Conservation (phyloP, 1,284 basidiomycete genomes). For the Malassezia caprae region DNA sequence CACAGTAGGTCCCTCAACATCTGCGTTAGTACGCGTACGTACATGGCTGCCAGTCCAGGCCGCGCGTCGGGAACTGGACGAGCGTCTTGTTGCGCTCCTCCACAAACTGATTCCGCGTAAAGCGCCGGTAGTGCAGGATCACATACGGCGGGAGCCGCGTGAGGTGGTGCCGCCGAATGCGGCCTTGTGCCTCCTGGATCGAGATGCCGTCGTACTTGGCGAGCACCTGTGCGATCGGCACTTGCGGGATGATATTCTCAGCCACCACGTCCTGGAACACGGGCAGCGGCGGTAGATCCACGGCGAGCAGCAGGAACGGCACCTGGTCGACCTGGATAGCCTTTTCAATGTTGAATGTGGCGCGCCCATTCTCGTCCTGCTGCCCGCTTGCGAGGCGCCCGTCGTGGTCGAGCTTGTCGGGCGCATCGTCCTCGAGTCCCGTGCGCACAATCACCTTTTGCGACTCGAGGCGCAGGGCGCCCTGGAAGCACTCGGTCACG, state of each 20-base stretch:
- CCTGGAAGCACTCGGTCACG: slow-evolving; percentile 87
- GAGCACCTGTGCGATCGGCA: slow-evolving; percentile 78
- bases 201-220: slow-evolving; percentile 78
- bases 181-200: slow-evolving; percentile 29
- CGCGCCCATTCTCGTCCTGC: slow-evolving; percentile 27
- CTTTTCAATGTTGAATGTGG: slow-evolving; percentile 32
- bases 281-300: slow-evolving; percentile 90
- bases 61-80: slow-evolving; percentile 87
- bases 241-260: slow-evolving; percentile 98
- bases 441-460: slow-evolving; percentile 66
- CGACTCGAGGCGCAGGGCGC: slow-evolving; percentile 79
- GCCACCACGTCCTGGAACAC: slow-evolving; percentile 84
- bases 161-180: slow-evolving; percentile 67
- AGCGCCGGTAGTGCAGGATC: slow-evolving; percentile 89
- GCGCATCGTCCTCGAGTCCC: slow-evolving; percentile 22
- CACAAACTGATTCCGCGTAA: slow-evolving; percentile 94
- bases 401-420: slow-evolving; percentile 25
- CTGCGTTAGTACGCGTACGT: slow-evolving; percentile 57
- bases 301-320: slow-evolving; percentile 86
- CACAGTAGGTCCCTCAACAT: slow-evolving; percentile 49
- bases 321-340: slow-evolving; percentile 67
- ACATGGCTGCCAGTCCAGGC: slow-evolving; percentile 63
- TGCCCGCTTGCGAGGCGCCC: slow-evolving; percentile 31
- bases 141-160: slow-evolving; percentile 79
- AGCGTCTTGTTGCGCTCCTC: slow-evolving; percentile 99